Conservation (phyloP, 2,329 filamentous ascomycete genomes). For the Scortechinia acanthostroma region DNA sequence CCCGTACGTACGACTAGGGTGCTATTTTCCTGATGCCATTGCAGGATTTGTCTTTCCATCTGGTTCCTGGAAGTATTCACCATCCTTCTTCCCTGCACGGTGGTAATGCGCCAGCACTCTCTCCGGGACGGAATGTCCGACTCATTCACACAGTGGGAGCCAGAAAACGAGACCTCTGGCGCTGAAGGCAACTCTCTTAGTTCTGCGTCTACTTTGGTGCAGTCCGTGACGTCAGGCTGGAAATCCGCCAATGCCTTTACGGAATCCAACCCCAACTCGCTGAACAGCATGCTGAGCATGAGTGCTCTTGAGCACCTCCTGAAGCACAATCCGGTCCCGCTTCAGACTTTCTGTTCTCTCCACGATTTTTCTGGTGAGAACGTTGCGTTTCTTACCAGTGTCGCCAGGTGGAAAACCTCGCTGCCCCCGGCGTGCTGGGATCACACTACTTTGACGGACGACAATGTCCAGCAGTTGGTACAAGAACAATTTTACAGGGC, state of each 20-base stretch:
- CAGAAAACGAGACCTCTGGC: conserved; percentile 22
- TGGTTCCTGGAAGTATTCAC: conserved; percentile 45
- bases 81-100: conserved; percentile 45
- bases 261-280: conserved; percentile 21
- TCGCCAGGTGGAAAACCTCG: conserved; percentile 32
- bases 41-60: conserved; percentile 37
- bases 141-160: conserved; percentile 38
- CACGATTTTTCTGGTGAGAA: conserved; percentile 52
- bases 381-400: conserved; percentile 41
- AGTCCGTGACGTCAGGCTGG: conserved; percentile 21
- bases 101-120: conserved; percentile 37
- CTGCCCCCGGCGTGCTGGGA: neutral
- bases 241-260: conserved; percentile 21
- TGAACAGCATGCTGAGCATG: conserved; percentile 41
- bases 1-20: too few species aligned
- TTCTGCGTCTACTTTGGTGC: conserved; percentile 14
- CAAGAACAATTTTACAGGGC: conserved; percentile 33
- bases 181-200: conserved; percentile 19
- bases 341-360: conserved; percentile 42
- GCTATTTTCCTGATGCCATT: too few species aligned
- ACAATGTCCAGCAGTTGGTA: conserved; percentile 17
- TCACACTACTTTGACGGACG: conserved; percentile 8
- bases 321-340: conserved; percentile 29
- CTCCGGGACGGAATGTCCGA: conserved; percentile 37
- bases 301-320: conserved; percentile 39